These are phyloP conservation scores for Tetrastigma voinierianum DNA, from an alignment of 164 flowering plant genomes.

Conservation along the genomic window DNA sequence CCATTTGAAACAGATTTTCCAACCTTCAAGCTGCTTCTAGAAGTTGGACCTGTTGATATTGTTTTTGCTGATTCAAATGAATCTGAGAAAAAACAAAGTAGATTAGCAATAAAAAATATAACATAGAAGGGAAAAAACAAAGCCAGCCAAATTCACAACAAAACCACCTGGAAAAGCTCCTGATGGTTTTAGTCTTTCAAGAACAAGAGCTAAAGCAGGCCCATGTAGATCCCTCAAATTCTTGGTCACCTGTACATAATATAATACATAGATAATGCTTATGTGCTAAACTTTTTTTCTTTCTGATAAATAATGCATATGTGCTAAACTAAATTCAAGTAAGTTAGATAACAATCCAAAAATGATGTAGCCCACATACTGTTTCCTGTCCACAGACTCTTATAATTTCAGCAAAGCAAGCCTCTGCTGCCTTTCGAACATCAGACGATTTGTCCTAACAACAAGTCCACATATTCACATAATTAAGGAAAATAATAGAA, in stretches of 20 bases:
- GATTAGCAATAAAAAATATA: not conserved
- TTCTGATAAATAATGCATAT: not conserved
- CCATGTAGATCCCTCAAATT: constrained; percentile 76
- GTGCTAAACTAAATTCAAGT: not conserved
- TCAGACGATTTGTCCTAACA: constrained; percentile 91
- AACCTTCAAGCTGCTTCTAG: constrained; percentile 48
- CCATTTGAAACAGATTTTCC: constrained; percentile 61
- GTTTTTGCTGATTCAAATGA: constrained; percentile 52
- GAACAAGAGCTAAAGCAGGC: constrained; percentile 69
- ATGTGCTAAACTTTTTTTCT: not conserved
- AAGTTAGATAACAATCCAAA: not conserved
- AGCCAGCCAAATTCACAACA: not conserved
- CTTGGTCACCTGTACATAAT: constrained; percentile 58
- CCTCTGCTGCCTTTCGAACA: constrained; percentile 98
- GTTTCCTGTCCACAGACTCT: constrained; percentile 80
- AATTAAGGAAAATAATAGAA: not conserved
- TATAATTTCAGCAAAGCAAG: constrained; percentile 72
- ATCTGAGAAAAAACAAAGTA: constrained; percentile 37
- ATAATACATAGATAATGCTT: constrained; percentile 5
- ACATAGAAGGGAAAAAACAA: not conserved
- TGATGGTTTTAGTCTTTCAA: constrained; percentile 66
- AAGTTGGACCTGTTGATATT: constrained; percentile 33
- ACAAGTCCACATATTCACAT: not conserved
- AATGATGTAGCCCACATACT: constrained; percentile 33
- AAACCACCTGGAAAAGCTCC: constrained; percentile 63